Base-by-base conservation (phyloP, 805 yeast genomes). In the Monosporozyma solicola region DNA sequence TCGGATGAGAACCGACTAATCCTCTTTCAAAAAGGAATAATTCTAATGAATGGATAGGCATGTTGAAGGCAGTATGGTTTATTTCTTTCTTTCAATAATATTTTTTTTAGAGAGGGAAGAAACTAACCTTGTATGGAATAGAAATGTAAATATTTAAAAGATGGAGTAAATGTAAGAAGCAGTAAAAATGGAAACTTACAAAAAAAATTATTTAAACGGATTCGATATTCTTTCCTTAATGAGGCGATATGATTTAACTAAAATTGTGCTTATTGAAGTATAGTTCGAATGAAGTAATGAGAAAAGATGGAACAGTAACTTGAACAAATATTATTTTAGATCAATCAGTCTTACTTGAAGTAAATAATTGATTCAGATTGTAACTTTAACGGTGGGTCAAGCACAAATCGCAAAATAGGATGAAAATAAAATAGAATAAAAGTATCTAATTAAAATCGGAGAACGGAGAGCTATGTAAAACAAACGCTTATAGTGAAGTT, bases 11-110 rank as follows among this genome's bases (percentile, higher is more conserved):
- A 49, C 77, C 74, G 48, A 82, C 83, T 47, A 85, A 69, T 54
- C 83, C 79, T 55, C 84, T 78, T 58, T 88, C 95, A 59, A 81
- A 80, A 46, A 85, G 73, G 64, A 76, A 83, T 3, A 85, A 75
- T 61, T 87, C 94, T 53, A 87, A 75, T 3, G 88, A 77, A 62
- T 72, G 77, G 59, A 80, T 76, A 64, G 71, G 64, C 72, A 68
- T 68, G n/a, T 39, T 29, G 31, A 27, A n/a, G 29, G 8, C 24
- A 2, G 46, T 4, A 22, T 39, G 5, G 15, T 39, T 13, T 39
- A 5, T 20, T 39, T 9, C n/a, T 20, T 39, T 39, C n/a, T 39
- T 39, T 15, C 5, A 39, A 20, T 39, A 16, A 20, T 20, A 39
- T 39, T n/a, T 39, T 5, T 8, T 39, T 39, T 41, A 22, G 45